Evolutionary conservation across 2,329 filamentous ascomycete species (phyloP).

Genomic region (Aspergillus hiratsukae): DNA sequence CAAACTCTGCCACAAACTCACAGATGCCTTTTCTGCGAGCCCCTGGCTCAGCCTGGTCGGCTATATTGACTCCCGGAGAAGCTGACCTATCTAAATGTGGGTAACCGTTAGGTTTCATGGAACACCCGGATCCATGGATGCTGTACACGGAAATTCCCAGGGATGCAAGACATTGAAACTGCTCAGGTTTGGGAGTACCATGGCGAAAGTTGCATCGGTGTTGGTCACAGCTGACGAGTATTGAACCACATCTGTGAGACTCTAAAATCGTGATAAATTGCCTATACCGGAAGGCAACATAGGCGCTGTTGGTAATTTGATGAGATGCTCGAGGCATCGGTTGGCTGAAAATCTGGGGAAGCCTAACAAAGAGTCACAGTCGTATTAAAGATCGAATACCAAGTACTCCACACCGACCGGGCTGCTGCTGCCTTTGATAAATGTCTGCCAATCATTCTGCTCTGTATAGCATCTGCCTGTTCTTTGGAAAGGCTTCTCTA

Average conservation of each 20-base stretch:
- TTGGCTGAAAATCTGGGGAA: neutral
- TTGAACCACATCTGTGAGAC: neutral
- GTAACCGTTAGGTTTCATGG: conserved; percentile 16
- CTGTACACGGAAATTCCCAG: conserved; percentile 15
- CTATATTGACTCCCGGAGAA: neutral
- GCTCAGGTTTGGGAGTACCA: neutral
- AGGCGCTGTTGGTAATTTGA: neutral
- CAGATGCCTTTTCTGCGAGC: neutral
- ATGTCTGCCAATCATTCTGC: neutral
- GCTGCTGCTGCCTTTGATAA: neutral
- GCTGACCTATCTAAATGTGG: conserved; percentile 1
- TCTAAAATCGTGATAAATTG: neutral
- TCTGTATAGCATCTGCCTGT: neutral
- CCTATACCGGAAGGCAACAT: neutral
- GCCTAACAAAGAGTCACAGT: neutral
- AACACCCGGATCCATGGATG: conserved; percentile 18
- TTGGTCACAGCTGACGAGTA: neutral
- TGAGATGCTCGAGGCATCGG: neutral
- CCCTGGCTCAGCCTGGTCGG: conserved; percentile 1
- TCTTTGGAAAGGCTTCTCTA: neutral
- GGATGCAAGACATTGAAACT: conserved; percentile 10
- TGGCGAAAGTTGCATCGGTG: neutral
- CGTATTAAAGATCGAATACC: neutral
- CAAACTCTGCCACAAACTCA: neutral
- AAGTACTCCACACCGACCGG: neutral